Evolutionary conservation across 177 flowering plant genomes (phyloP).

Genomic region (Tripterygium wilfordii): DNA sequence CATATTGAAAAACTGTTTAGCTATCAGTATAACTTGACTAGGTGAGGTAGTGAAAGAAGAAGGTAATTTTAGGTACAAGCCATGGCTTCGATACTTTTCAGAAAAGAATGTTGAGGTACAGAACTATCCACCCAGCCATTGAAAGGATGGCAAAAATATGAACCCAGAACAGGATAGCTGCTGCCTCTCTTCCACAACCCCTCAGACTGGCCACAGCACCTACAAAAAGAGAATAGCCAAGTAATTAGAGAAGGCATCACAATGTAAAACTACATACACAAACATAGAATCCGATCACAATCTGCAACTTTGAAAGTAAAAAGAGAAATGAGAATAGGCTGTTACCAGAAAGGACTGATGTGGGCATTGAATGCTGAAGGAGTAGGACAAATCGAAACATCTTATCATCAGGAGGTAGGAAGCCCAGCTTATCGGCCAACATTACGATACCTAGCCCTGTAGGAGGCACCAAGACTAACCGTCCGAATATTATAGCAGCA

Average conservation of each 20-base stretch:
- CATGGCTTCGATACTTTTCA: too few species aligned
- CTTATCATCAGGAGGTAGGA: slow-evolving; percentile 87
- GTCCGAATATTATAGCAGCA: slow-evolving; percentile 73
- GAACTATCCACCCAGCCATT: slow-evolving; percentile 91
- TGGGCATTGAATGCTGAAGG: slow-evolving; percentile 97
- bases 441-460: slow-evolving; percentile 82
- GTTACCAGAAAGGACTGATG: slow-evolving; percentile 91
- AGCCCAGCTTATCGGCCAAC: slow-evolving; percentile 87
- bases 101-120: slow-evolving; percentile 70
- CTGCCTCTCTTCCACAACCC: slow-evolving; percentile 94
- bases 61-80: too few species aligned
- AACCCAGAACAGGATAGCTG: slow-evolving; percentile 95
- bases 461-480: slow-evolving; percentile 88
- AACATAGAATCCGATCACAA: not conserved
- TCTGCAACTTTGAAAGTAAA: not conserved
- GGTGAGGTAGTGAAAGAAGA: too few species aligned
- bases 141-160: slow-evolving; percentile 89
- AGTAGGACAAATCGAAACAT: slow-evolving; percentile 91
- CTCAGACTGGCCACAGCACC: slow-evolving; percentile 93
- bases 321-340: slow-evolving; percentile 1
- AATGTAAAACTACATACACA: too few species aligned
- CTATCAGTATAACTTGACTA: too few species aligned
- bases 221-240: slow-evolving; percentile 12
- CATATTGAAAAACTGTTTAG: too few species aligned
- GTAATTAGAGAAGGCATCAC: too few species aligned